These are phyloP conservation scores for Elaeis oleifera DNA, from an alignment of 202 grass and related monocot genomes.

Conservation along the genomic window DNA sequence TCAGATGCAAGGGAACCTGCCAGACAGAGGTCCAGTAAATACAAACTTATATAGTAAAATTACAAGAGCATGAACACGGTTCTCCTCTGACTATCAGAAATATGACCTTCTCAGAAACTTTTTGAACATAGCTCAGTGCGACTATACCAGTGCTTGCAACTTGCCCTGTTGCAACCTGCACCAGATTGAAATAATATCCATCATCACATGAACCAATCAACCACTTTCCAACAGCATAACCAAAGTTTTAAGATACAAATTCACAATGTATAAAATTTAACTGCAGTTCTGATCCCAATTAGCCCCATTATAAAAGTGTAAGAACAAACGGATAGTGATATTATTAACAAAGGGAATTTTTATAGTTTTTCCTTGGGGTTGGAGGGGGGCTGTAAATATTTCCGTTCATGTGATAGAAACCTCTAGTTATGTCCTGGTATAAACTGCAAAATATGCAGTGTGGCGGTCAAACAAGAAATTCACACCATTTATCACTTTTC, in stretches of 20 bases:
- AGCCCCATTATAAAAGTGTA: no score
- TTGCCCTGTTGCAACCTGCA: constrained; percentile 83
- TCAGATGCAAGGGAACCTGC: constrained; percentile 92
- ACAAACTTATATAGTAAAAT: background rate
- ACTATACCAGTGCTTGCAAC: constrained; percentile 91
- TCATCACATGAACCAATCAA: background rate
- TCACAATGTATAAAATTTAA: no score
- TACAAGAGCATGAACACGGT: background rate
- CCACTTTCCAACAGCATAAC: background rate
- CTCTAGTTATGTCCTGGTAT: no score
- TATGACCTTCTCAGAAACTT: constrained; percentile 90
- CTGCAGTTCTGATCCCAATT: no score
- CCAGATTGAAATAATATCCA: constrained; percentile 6
- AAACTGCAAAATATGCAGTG: no score
- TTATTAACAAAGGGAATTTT: no score
- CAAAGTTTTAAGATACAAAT: background rate
- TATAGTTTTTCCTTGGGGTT: no score
- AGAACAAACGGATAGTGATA: no score
- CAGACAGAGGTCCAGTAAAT: constrained; percentile 19
- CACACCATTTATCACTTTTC: no score
- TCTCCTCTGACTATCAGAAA: background rate
- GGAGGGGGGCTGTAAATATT: no score
- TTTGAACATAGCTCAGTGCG: constrained; percentile 96
- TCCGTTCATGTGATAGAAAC: no score
- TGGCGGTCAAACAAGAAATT: no score